Evolutionary conservation across 306 rosid species (phyloP).

Genomic region (Datisca glomerata): DNA sequence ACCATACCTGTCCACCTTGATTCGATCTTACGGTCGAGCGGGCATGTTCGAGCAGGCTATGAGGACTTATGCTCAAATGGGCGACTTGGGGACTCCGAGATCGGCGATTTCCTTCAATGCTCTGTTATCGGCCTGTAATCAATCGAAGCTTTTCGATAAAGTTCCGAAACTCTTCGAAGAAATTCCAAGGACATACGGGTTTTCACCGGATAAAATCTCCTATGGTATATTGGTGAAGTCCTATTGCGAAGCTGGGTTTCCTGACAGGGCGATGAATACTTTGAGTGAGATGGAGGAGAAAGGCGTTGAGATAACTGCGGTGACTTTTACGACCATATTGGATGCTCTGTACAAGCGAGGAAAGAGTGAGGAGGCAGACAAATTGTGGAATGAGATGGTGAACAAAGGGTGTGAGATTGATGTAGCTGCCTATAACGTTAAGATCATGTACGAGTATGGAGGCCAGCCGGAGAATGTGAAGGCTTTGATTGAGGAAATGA

Average conservation of each 20-base stretch:
- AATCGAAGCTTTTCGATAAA: constrained; percentile 23
- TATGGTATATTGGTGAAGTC: constrained; percentile 48
- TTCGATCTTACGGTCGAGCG: constrained; percentile 55
- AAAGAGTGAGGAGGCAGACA: constrained; percentile 37
- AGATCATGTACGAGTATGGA: constrained; percentile 27
- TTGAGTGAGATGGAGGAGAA: constrained; percentile 30
- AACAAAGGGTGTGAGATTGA: constrained; percentile 37
- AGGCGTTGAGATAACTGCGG: constrained; percentile 34
- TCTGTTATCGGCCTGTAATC: constrained; percentile 33
- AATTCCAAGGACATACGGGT: constrained; percentile 27
- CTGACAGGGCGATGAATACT: constrained; percentile 28
- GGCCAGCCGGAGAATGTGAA: constrained; percentile 39
- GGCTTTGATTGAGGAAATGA: constrained; percentile 45
- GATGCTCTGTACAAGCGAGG: constrained; percentile 42
- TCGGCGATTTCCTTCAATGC: constrained; percentile 46
- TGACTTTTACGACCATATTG: constrained; percentile 37
- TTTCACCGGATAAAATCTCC: constrained; percentile 39
- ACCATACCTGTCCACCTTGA: constrained; percentile 40
- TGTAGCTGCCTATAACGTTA: constrained; percentile 38
- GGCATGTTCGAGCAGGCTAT: constrained; percentile 51
- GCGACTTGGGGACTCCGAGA: constrained; percentile 42
- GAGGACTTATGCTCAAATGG: constrained; percentile 44
- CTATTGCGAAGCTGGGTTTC: constrained; percentile 24
- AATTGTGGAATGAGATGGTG: constrained; percentile 43
- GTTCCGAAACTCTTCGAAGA: constrained; percentile 41